These are phyloP conservation scores for Salix dunnii DNA, from an alignment of 345 rosid genomes.

Conservation along the genomic window DNA sequence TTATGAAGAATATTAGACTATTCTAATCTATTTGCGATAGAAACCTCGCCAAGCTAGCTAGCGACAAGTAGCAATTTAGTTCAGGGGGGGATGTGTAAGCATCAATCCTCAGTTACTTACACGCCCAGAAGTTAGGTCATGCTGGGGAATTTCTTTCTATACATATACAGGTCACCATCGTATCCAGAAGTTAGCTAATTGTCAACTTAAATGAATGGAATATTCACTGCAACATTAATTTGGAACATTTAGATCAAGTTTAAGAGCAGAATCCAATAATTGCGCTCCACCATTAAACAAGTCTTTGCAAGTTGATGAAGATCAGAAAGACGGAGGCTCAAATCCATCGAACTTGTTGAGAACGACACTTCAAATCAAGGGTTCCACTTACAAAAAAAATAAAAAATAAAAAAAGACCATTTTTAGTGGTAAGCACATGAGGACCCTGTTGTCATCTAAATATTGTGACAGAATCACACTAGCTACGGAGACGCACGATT, in stretches of 20 bases:
- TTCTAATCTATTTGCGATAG: not conserved
- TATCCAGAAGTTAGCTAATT: not conserved
- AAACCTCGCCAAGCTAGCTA: not conserved
- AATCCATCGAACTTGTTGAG: not conserved
- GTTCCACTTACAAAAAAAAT: not conserved
- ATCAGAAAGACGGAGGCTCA: not conserved
- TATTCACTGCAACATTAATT: not conserved
- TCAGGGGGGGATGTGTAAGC: not conserved
- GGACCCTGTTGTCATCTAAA: not conserved
- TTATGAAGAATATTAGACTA: not conserved
- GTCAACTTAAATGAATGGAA: not conserved
- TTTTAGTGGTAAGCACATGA: not conserved
- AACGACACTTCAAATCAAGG: not conserved
- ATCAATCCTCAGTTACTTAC: not conserved
- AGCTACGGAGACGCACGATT: not conserved
- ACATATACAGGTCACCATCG: not conserved
- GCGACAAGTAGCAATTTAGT: not conserved
- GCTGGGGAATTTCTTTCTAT: not conserved
- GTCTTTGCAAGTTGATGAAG: not conserved
- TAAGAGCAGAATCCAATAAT: too few species aligned
- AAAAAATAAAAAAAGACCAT: not conserved
- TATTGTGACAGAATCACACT: not conserved
- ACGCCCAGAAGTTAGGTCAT: not conserved
- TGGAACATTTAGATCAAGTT: not conserved
- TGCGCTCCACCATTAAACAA: not conserved